Base-by-base conservation (phyloP, 106 monocot genomes). In the Amphibolis antarctica region DNA sequence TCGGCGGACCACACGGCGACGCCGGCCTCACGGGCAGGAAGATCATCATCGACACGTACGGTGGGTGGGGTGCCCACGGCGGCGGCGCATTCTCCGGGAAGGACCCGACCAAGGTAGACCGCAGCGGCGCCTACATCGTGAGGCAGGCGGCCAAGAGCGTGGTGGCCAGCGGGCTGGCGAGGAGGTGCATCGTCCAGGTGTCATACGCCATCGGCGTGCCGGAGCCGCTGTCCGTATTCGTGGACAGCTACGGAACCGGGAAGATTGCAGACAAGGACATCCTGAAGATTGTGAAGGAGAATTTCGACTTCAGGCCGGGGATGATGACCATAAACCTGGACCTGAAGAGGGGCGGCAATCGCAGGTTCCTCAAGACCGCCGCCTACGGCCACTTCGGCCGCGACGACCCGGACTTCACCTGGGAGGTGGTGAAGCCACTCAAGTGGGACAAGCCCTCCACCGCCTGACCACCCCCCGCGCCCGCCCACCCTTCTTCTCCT, bases 21-120 rank as follows among this genome's bases (percentile, higher is more conserved):
- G 66, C 66, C 49, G 66, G 66, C 21, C 53, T 66, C 53, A 66
- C 66, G 5, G 66, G 70, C 22, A 20, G 70, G 9, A 70, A 70
- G 70, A 70, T 70, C 27, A 61, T 70, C 46, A 51, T 70, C 13
- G 70, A 70, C 60, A 70, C 70, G 21, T 70, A 70, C 28, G 66
- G 66, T 30, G 66, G 66, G 2, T 66, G 66, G 66, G 66, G 66
- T 17, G 66, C 66, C 53, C 66, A 66, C 29, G 66, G 66, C 6
- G 66, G 66, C 21, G 66, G 66, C 19, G 66, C 66, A 18, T 66
- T 66, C 53, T 66, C 66, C 4, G 66, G 66, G 3, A 66, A 66
- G 42, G 66, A 66, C 53, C 66, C 66, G 0, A 66, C 66, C 53
- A 66, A 66, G 49, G 66, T 66, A 13, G 66, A 66, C 52, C 66